Evolutionary conservation across 2,329 filamentous ascomycete genomes (phyloP).

Genomic region (Allantophomopsis lycopodina): DNA sequence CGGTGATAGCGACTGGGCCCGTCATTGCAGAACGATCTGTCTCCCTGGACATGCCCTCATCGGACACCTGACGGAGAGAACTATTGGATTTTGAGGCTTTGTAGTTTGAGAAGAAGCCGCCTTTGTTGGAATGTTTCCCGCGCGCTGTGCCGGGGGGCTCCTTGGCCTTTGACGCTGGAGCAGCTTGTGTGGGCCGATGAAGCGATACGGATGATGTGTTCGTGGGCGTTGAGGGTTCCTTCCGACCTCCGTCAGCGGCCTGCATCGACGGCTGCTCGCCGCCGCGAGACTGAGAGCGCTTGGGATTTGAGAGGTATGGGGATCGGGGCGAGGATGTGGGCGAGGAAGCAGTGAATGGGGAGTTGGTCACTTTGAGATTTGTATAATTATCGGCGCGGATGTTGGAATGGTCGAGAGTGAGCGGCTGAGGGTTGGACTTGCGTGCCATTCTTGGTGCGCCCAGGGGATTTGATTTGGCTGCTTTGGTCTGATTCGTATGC

Average conservation of each 20-base stretch:
- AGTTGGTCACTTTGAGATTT: no score
- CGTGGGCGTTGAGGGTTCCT: neutral
- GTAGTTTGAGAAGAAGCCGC: slow-evolving; percentile 31
- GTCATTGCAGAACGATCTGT: slow-evolving; percentile 13
- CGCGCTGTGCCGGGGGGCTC: neutral
- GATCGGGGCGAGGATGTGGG: neutral
- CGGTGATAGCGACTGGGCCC: slow-evolving; percentile 15
- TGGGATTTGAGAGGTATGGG: neutral
- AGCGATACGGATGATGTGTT: neutral
- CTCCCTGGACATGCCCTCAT: slow-evolving; percentile 20
- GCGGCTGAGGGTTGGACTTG: no score
- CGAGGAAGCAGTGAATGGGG: neutral
- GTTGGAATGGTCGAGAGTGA: no score
- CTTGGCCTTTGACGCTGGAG: neutral
- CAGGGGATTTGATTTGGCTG: no score
- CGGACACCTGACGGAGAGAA: slow-evolving; percentile 18
- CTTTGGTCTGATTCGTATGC: no score
- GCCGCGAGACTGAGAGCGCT: neutral
- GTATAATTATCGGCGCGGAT: no score
- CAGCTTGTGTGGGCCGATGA: neutral
- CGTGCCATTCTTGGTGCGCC: no score
- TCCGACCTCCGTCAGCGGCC: neutral
- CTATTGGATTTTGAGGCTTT: slow-evolving; percentile 30
- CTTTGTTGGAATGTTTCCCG: slow-evolving; percentile 1
- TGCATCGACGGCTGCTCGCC: neutral